phyloP scores from a whole-genome alignment of 2,329 filamentous ascomycete species.

The Nemania serpens region DNA sequence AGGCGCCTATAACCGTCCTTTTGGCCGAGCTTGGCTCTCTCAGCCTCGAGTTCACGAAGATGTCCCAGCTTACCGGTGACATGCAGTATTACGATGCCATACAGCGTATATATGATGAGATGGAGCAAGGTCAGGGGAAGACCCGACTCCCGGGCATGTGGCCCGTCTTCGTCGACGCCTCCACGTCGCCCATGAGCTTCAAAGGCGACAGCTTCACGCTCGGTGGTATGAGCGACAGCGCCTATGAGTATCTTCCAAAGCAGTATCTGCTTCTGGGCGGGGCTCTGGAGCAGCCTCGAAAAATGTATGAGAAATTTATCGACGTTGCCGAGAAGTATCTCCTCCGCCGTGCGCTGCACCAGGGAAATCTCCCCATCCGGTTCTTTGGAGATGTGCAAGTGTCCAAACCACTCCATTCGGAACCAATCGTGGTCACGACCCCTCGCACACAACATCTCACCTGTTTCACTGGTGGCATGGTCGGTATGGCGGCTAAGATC shows the following conservation, averaged over 20 bases:
- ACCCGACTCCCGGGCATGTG: conserved; percentile 66
- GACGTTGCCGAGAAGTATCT: conserved; percentile 51
- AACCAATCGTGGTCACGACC: conserved; percentile 35
- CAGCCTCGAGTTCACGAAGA: conserved; percentile 64
- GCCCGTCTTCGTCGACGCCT: conserved; percentile 58
- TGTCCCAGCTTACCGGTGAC: conserved; percentile 66
- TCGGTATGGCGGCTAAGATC: conserved; percentile 63
- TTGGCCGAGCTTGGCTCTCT: conserved; percentile 62
- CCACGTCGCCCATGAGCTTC: conserved; percentile 61
- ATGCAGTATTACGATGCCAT: conserved; percentile 66
- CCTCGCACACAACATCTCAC: conserved; percentile 58
- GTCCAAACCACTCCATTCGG: conserved; percentile 31
- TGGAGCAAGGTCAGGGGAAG: conserved; percentile 57
- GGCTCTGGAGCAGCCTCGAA: conserved; percentile 53
- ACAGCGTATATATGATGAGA: conserved; percentile 59
- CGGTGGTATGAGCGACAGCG: conserved; percentile 61
- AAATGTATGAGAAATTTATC: conserved; percentile 53
- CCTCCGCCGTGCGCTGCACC: conserved; percentile 51
- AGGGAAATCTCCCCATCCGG: conserved; percentile 49
- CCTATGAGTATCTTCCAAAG: conserved; percentile 69
- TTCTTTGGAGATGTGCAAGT: conserved; percentile 54
- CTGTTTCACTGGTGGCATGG: conserved; percentile 70
- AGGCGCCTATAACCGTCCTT: conserved; percentile 44
- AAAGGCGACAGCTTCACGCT: conserved; percentile 58
- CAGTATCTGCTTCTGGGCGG: conserved; percentile 71